Percentiles rank a stretch among this genome's conserved stretches.
These are phyloP conservation scores for Oryza glaberrima DNA, from an alignment of 176 grass and related monocot species.

Conservation along the genomic window DNA sequence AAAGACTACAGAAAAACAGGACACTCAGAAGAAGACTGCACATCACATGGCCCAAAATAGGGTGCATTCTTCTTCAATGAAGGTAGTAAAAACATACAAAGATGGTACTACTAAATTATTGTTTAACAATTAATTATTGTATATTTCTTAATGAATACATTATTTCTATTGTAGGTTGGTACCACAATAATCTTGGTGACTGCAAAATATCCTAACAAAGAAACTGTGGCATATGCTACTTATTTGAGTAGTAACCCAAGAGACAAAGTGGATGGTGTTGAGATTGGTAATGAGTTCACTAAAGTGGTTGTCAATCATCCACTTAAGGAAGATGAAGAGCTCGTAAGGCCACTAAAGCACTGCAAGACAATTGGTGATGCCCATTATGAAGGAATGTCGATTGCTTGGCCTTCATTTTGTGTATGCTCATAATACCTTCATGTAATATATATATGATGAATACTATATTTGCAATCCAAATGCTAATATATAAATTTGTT, in stretches of 20 bases:
- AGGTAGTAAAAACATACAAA: not conserved
- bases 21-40: too few species aligned
- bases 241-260: not conserved
- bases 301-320: not conserved
- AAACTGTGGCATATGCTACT: not conserved
- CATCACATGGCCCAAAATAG: too few species aligned
- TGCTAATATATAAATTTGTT: not conserved
- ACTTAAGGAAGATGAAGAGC: not conserved
- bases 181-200: not conserved
- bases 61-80: not conserved
- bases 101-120: not conserved
- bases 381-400: not conserved
- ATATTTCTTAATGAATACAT: not conserved
- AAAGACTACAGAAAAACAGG: too few species aligned
- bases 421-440: not conserved
- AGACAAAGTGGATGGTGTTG: not conserved
- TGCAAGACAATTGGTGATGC: not conserved
- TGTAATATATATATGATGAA: not conserved
- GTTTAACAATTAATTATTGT: not conserved
- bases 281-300: not conserved
- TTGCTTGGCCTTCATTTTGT: not conserved
- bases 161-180: not conserved
- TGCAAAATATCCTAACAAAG: not conserved
- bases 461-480: not conserved
- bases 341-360: not conserved